Base-by-base conservation (phyloP, 164 flowering plant genomes). In the Berberis thunbergii region DNA sequence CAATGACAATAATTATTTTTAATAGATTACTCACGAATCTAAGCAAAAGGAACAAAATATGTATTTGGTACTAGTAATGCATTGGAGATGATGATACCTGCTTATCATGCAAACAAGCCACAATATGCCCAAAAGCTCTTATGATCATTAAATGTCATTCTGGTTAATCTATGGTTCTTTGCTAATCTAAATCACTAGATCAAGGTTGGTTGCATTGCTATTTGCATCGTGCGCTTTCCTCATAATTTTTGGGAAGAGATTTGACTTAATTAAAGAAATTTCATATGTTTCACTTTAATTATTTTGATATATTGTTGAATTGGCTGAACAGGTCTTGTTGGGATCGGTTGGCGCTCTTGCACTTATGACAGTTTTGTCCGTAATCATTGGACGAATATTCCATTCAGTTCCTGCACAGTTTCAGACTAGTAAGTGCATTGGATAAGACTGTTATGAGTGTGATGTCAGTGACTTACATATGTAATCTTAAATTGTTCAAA, bases 321-420 rank as follows among this genome's bases (percentile, higher is more conserved):
- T 67, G 43, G 62, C 54, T 78, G 74, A 64, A 46, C 78, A 91
- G 99, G 97, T 94, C 68, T 80, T 94, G 67, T 63, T 90, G 82
- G 99, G 99, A 60, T 91, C 97, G 43, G 84, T 91, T 91, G 96
- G 80, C 64, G 99, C 99, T 67, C 89, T 94, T 63, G 81, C 96
- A 64, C 93, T 94, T 49, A 94, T 94, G 99, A 84, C 99, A 45
- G 66, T 88, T 72, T 77, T 94, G 42, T 94, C 99, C 4, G 99
- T 94, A 58, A 76, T 91, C 54, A 90, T 94, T 48, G 99, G 99
- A 67, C 74, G 91, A 52, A 75, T 94, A 76, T 94, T 94, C 82
- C 81, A 86, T 50, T 87, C 99, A 13, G 96, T 94, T 44, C 99
- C 99, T 69, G 89, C 97, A 73, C 99, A 94, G 64, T 94, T 94